These are phyloP conservation scores for Penicillium nucicola DNA, from an alignment of 495 filamentous ascomycete genomes.

Conservation along the genomic window DNA sequence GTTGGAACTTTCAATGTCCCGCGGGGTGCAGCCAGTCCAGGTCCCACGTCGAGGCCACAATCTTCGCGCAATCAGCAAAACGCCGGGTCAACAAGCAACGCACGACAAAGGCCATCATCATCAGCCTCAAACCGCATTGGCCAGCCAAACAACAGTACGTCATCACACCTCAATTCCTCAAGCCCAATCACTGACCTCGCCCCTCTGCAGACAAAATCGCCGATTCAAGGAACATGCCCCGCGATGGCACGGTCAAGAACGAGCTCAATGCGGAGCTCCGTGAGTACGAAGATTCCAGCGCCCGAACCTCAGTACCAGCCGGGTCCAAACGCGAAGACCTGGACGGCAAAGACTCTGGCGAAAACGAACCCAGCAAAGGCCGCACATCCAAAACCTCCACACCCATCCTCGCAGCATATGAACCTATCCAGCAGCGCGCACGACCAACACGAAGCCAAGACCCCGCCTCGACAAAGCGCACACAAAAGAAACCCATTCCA, in stretches of 20 bases:
- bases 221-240: slow-evolving; percentile 31
- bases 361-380: slow-evolving; percentile 30
- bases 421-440: slow-evolving; percentile 33
- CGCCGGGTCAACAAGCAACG: slow-evolving; percentile 54
- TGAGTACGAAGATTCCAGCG: slow-evolving; percentile 21
- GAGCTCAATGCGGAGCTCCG: slow-evolving; percentile 26
- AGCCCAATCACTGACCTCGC: slow-evolving; percentile 2
- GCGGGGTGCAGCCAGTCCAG: slow-evolving; percentile 46
- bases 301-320: slow-evolving; percentile 30
- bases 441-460: slow-evolving; percentile 43
- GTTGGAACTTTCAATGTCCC: slow-evolving; percentile 54
- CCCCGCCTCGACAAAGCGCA: slow-evolving; percentile 50
- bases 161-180: background rate
- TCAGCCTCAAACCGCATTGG: slow-evolving; percentile 52
- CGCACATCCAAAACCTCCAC: slow-evolving; percentile 60
- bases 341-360: slow-evolving; percentile 29
- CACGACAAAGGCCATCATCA: slow-evolving; percentile 57
- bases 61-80: slow-evolving; percentile 69
- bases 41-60: slow-evolving; percentile 48
- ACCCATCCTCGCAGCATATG: slow-evolving; percentile 40
- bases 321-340: slow-evolving; percentile 31
- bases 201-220: slow-evolving; percentile 29
- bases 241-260: slow-evolving; percentile 30
- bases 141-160: slow-evolving; percentile 28
- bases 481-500: slow-evolving; percentile 60